Base-by-base conservation (phyloP, 2,329 filamentous ascomycete genomes). In the Emericellopsis cladophorae region DNA sequence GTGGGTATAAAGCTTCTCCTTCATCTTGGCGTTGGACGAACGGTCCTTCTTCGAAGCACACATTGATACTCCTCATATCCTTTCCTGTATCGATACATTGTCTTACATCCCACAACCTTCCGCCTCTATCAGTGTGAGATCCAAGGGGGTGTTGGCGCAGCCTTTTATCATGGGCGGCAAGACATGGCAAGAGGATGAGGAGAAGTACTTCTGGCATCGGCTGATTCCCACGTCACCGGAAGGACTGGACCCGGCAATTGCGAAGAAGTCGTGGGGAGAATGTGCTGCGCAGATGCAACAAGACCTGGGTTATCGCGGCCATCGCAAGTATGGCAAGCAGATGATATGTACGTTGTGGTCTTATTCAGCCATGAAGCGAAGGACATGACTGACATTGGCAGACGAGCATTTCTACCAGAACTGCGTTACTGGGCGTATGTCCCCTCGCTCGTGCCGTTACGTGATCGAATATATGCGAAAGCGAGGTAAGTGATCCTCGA, bases 331-430 rank as follows among this genome's bases (percentile, higher is more conserved):
- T 43, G 66, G 57, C 1, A 48, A 48, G 2, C 52, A 58, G 3
- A 60, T 64, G 55, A 54, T 65, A 24, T 62, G 63, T 68, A 50
- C 56, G 64, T 54, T 21, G 9, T 29, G 26, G 9, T 29, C 8
- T 12, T 2, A 29, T 7, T 21, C 8, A 29, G 8, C 9, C 26
- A 29, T 29, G 26, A 12, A 29, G 18, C 26, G 4, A 29, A 14
- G 8, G 32, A 9, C 32, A 9, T 40, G 7, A 24, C 39, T 31
- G 21, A 36, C 21, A 46, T 37, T 3, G 7, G 12, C 41, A 68
- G 65, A 64, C 34, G 66, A 68, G 48, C 65, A 68, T 37, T 66
- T 60, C 42, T 68, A 65, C 43, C 62, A 66, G 44, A 67, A 67
- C 44, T 50, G 62, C 21, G 58, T 58, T n/a, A 57, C 54, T 10